These are phyloP conservation scores for Fusarium protoensiforme DNA, from an alignment of 2,329 filamentous ascomycete species.

Conservation along the genomic window DNA sequence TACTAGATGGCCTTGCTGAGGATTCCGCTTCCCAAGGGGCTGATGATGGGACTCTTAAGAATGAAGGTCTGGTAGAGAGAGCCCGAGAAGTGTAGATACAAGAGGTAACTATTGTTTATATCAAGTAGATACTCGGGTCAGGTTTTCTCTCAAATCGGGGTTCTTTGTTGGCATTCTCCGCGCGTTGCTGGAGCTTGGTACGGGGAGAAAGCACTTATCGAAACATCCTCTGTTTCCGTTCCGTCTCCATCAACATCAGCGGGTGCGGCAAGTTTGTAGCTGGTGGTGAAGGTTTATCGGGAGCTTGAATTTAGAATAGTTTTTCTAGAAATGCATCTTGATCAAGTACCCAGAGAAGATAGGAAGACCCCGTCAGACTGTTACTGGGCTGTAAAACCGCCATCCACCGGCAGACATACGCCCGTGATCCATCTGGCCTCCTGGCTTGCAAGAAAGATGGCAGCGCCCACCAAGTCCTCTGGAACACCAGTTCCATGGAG, in stretches of 20 bases:
- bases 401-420: constrained; percentile 52
- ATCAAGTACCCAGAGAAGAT: no score
- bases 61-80: neutral
- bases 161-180: no score
- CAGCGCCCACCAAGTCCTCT: constrained; percentile 46
- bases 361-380: no score
- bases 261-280: neutral
- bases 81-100: no score
- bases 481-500: constrained; percentile 44
- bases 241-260: neutral
- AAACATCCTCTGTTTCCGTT: neutral
- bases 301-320: neutral
- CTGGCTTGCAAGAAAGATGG: constrained; percentile 51
- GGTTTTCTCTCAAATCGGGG: no score
- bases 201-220: neutral
- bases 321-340: neutral
- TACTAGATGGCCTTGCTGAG: neutral
- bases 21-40: neutral
- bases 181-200: no score
- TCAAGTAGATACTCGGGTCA: no score
- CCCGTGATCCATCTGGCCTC: constrained; percentile 57
- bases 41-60: neutral
- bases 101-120: no score
- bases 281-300: neutral
- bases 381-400: constrained; percentile 50